Conservation (phyloP, 805 yeast species). For the Ascoidea rubescens region DNA sequence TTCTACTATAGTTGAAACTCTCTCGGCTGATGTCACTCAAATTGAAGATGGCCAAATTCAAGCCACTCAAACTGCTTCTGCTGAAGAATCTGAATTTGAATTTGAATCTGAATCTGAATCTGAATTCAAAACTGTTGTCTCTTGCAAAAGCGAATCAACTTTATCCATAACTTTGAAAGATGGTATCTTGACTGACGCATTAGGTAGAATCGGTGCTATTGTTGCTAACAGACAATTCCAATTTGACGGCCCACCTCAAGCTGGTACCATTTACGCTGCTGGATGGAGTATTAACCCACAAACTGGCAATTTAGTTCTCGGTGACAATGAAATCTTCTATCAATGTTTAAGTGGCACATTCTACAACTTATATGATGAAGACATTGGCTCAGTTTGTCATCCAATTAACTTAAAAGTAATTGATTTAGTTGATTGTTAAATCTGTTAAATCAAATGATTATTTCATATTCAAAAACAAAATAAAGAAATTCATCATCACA, state of each 20-base stretch:
- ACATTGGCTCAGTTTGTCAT: slow-evolving; percentile 38
- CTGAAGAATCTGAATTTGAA: not conserved
- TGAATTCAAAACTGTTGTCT: slow-evolving; percentile 7
- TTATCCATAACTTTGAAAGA: slow-evolving; percentile 36
- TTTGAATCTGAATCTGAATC: too few species aligned
- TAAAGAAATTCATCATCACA: too few species aligned
- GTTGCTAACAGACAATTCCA: slow-evolving; percentile 68
- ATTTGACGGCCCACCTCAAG: slow-evolving; percentile 70
- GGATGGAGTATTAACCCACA: slow-evolving; percentile 42
- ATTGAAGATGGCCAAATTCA: slow-evolving; percentile 18
- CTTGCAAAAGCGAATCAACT: slow-evolving; percentile 29
- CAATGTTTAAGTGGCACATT: slow-evolving; percentile 54
- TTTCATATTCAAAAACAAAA: too few species aligned
- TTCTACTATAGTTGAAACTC: slow-evolving; percentile 5
- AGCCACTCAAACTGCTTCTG: slow-evolving; percentile 13
- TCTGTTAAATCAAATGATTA: too few species aligned
- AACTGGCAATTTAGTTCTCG: slow-evolving; percentile 44
- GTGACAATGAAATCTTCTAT: slow-evolving; percentile 41
- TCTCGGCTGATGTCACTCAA: slow-evolving; percentile 15
- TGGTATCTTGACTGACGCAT: slow-evolving; percentile 36
- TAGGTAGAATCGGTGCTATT: slow-evolving; percentile 55
- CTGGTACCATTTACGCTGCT: slow-evolving; percentile 47
- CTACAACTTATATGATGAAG: slow-evolving; percentile 51
- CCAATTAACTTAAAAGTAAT: slow-evolving; percentile 33
- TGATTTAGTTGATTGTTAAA: slow-evolving; percentile 25